phyloP scores from a whole-genome alignment of 176 grass and related monocot species.

The Musa itinerans region DNA sequence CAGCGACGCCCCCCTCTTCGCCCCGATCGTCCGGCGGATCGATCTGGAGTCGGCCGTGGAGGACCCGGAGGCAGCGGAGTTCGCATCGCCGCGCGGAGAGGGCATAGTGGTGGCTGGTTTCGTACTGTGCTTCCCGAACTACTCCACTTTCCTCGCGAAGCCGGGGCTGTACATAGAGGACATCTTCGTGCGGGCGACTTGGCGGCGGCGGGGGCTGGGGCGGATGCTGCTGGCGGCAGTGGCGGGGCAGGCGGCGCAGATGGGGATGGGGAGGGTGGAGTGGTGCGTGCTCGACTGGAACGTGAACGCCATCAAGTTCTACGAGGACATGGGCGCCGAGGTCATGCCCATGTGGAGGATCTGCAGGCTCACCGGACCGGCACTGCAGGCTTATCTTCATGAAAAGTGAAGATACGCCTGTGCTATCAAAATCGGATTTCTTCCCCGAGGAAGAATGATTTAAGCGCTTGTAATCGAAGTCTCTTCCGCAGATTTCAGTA shows the following conservation, averaged over 20 bases:
- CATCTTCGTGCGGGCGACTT: slow-evolving; percentile 71
- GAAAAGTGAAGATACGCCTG: neutral
- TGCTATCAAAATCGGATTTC: neutral
- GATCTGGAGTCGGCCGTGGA: slow-evolving; percentile 28
- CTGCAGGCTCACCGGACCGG: slow-evolving; percentile 50
- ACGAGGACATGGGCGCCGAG: slow-evolving; percentile 79
- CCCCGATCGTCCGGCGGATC: slow-evolving; percentile 28
- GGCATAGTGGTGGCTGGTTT: slow-evolving; percentile 35
- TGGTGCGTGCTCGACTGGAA: slow-evolving; percentile 96
- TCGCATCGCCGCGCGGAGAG: slow-evolving; percentile 34
- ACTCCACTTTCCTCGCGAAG: slow-evolving; percentile 60
- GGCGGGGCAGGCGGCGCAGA: slow-evolving; percentile 48
- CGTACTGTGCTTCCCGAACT: slow-evolving; percentile 64
- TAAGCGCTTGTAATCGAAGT: neutral
- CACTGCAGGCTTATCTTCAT: slow-evolving; percentile 2
- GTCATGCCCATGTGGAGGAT: slow-evolving; percentile 87
- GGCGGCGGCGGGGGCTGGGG: slow-evolving; percentile 69
- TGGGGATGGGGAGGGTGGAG: slow-evolving; percentile 81
- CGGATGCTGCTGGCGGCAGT: slow-evolving; percentile 69
- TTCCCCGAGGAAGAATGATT: neutral
- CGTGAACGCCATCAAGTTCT: slow-evolving; percentile 76
- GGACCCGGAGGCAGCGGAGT: slow-evolving; percentile 38
- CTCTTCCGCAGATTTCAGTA: too few relatives aligned
- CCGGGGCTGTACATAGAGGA: slow-evolving; percentile 54
- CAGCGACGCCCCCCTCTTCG: slow-evolving; percentile 3